Evolutionary conservation across 345 rosid genomes (phyloP), one percentile per base, ranked within the genome.

Genomic region (Mallotus nudiflorus): DNA sequence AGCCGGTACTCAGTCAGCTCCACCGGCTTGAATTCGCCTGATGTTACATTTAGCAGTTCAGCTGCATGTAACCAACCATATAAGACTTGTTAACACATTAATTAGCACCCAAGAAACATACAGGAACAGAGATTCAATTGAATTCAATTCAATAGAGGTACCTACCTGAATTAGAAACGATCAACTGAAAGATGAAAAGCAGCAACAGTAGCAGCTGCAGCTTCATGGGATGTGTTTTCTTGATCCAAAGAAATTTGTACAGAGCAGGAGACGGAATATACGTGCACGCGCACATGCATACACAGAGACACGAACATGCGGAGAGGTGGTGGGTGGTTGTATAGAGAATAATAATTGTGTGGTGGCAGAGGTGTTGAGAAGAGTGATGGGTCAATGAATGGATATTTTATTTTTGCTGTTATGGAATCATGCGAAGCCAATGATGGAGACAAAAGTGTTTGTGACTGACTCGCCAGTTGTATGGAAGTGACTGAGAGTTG

Each of bases 371-470:
- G 16, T 9, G 28, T 8, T 22, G 46, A 33, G 19, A 31, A 33
- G 58, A 46, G n/a, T 22, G 28, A 15, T 9, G 59, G 45, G 60
- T 67, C 37, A 39, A 52, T 33, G 39, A 46, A 31, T 48, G 57
- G 73, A 48, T 69, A 12, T 57, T 39, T 69, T 57, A 15, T 13
- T 9, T 54, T 22, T 53, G 61, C 55, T 44, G 51, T 69, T 60
- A 22, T 35, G 66, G 57, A n/a, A 59, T 58, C 58, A 48, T 48
- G 66, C 46, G n/a, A 25, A 25, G 16, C 51, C 18, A 22, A 24
- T 18, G 71, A 67, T 54, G 27, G 52, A 25, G 71, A 54, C 71
- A 54, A 3, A 22, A 42, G 15, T 45, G 19, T 22, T 13, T 7
- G 25, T 31, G 15, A 35, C 22, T 31, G 24, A 29, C n/a, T n/a